Percentiles rank a stretch among this genome's conserved stretches.
Evolutionary conservation across 352 stramenopile species (phyloP).

Genomic region (Pythium aquatile): DNA sequence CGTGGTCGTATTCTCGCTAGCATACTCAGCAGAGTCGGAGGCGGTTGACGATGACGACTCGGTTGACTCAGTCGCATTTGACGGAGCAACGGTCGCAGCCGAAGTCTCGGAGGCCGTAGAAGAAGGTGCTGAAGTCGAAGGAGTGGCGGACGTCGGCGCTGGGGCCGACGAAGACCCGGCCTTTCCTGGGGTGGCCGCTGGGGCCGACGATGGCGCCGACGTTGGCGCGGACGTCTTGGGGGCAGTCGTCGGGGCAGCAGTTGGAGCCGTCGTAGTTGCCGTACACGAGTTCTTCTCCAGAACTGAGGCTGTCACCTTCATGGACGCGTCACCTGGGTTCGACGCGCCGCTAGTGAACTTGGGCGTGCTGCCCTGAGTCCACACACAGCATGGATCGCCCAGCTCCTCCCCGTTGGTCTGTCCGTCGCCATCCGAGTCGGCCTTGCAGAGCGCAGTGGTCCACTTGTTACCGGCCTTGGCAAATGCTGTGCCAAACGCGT

Average conservation of each 20-base stretch:
- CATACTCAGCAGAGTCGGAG: too few species aligned
- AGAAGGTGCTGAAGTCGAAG: too few species aligned
- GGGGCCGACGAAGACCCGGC: neutral
- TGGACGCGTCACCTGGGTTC: constrained; percentile 7
- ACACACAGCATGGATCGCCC: constrained; percentile 46
- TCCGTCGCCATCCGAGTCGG: constrained; percentile 49
- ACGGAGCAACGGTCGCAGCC: too few species aligned
- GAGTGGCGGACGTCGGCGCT: neutral
- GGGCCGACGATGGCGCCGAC: neutral
- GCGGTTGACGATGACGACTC: too few species aligned
- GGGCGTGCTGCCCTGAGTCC: constrained; percentile 4
- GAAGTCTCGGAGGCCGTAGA: neutral
- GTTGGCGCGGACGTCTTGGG: constrained; percentile 2
- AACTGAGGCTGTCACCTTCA: neutral
- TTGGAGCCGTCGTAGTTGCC: neutral
- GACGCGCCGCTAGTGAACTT: constrained; percentile 5
- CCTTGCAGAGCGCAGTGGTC: constrained; percentile 39
- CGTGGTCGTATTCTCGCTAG: too few species aligned
- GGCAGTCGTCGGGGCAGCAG: neutral
- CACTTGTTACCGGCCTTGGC: constrained; percentile 13
- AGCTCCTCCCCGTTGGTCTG: constrained; percentile 59
- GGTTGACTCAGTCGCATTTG: too few species aligned
- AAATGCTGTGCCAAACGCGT: constrained; percentile 41
- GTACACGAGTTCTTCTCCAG: neutral
- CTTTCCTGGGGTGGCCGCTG: neutral